A percentile compares a stretch with the other conserved stretches of the same genome.
phyloP scores from a whole-genome alignment of 306 rosid genomes.

The Fragaria nilgerrensis region DNA sequence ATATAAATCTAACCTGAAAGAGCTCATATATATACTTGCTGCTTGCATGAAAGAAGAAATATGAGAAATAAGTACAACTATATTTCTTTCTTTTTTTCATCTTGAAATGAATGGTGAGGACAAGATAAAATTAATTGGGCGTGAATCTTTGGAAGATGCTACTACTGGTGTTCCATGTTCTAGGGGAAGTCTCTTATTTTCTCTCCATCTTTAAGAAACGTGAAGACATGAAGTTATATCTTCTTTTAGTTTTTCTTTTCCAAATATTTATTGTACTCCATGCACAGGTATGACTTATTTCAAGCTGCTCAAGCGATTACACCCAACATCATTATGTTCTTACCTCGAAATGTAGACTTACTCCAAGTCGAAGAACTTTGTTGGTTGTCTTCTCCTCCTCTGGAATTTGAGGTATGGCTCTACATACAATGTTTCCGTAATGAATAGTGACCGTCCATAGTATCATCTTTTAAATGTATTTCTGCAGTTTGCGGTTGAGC shows the following conservation, averaged over 20 bases:
- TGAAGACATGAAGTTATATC: background rate
- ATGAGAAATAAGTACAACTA: background rate
- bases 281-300: slow-evolving; percentile 27
- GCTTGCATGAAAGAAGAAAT: background rate
- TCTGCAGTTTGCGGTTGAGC: background rate
- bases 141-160: background rate
- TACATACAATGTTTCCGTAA: background rate
- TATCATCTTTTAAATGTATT: background rate
- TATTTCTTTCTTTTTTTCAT: background rate
- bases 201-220: background rate
- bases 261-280: background rate
- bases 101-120: background rate
- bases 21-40: background rate
- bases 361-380: slow-evolving; percentile 33
- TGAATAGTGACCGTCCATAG: background rate
- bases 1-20: background rate
- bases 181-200: background rate
- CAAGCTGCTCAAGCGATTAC: slow-evolving; percentile 37
- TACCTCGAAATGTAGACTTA: slow-evolving; percentile 34
- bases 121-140: background rate
- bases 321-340: slow-evolving; percentile 35
- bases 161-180: background rate
- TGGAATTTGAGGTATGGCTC: slow-evolving; percentile 30
- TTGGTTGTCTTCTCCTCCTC: slow-evolving; percentile 42
- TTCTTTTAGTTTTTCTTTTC: background rate